Conservation (phyloP, 495 filamentous ascomycete genomes). For the Amphirosellinia nigrospora region DNA sequence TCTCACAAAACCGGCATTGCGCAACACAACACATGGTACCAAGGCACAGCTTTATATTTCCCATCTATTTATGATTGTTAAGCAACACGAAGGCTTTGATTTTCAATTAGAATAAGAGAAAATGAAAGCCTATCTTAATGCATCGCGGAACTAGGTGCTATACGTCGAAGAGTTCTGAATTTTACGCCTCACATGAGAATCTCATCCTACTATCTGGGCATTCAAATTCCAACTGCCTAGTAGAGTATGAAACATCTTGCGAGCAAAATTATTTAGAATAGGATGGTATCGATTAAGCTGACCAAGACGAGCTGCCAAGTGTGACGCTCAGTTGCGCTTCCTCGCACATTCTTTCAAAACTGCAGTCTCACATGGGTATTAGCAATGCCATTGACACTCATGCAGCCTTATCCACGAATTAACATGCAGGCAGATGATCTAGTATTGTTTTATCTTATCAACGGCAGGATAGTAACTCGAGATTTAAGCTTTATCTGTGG, state of each 20-base stretch:
- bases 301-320: neutral
- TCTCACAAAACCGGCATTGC: neutral
- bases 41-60: too few relatives aligned
- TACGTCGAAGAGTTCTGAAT: too few relatives aligned
- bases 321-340: neutral
- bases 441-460: constrained; percentile 9
- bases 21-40: neutral
- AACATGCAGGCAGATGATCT: neutral
- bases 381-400: neutral
- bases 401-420: constrained; percentile 16
- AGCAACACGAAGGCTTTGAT: too few relatives aligned
- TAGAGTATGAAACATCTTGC: neutral
- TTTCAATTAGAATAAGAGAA: too few relatives aligned
- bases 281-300: neutral
- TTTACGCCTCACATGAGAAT: neutral
- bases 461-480: neutral
- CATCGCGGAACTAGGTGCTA: too few relatives aligned
- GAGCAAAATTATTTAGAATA: neutral
- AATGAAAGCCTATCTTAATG: too few relatives aligned
- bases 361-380: neutral
- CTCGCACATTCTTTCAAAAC: neutral
- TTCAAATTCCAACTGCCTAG: too few relatives aligned
- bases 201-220: too few relatives aligned
- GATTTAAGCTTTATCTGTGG: constrained; percentile 6
- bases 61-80: too few relatives aligned